phyloP scores from a whole-genome alignment of 23 red algal species.

The Chondrus crispus region DNA sequence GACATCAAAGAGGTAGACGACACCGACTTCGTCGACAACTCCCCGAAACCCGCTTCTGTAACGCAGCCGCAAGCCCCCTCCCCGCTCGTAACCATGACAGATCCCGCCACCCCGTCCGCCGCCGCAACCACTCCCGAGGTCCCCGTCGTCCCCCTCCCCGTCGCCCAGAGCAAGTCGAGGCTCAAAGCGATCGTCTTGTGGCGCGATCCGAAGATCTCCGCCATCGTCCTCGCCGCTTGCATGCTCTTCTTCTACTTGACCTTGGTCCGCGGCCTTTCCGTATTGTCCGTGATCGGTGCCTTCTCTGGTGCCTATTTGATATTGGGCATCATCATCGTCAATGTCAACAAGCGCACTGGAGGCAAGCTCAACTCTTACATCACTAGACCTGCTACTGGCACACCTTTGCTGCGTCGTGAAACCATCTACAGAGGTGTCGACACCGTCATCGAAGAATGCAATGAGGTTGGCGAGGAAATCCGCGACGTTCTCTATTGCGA shows the following conservation, averaged over 20 bases:
- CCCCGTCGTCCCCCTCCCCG: constrained; percentile 37
- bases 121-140: not conserved
- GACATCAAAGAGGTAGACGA: constrained; percentile 3
- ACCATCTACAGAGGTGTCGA: constrained; percentile 12
- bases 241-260: constrained; percentile 67
- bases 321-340: not conserved
- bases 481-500: constrained; percentile 63
- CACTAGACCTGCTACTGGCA: constrained; percentile 6
- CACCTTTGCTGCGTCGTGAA: constrained; percentile 38
- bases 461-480: constrained; percentile 40
- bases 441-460: constrained; percentile 57
- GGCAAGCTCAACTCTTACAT: constrained; percentile 52
- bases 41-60: not conserved
- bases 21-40: not conserved
- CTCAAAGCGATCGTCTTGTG: constrained; percentile 46
- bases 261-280: constrained; percentile 32
- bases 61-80: not conserved
- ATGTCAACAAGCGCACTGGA: constrained; percentile 34
- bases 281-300: constrained; percentile 41
- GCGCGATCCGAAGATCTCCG: constrained; percentile 48
- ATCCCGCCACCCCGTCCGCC: not conserved
- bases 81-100: constrained; percentile 33
- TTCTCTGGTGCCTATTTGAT: constrained; percentile 31
- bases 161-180: constrained; percentile 32
- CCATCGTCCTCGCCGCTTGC: constrained; percentile 5